These are phyloP conservation scores for Apocynum venetum DNA, from an alignment of 257 asterid genomes.

Conservation along the genomic window DNA sequence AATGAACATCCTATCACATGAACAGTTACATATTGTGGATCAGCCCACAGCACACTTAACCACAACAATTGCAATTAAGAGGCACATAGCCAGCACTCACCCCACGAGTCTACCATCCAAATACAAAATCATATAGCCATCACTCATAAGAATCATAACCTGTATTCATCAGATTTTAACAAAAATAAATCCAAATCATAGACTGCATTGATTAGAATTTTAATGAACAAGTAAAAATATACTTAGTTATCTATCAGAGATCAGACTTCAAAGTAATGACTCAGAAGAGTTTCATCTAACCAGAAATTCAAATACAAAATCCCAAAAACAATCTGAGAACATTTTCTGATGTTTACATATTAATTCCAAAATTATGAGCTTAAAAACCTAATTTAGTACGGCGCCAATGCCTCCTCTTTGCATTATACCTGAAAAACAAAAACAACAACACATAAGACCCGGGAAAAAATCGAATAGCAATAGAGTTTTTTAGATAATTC, in stretches of 20 bases:
- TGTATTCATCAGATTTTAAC: too few species aligned
- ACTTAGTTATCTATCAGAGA: background rate
- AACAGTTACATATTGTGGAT: too few species aligned
- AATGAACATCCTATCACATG: too few species aligned
- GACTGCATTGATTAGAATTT: too few species aligned
- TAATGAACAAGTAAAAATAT: background rate
- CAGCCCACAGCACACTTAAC: too few species aligned
- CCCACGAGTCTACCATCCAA: too few species aligned
- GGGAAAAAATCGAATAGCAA: background rate
- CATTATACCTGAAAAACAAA: constrained; percentile 27
- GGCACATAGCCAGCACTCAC: too few species aligned
- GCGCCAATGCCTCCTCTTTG: constrained; percentile 41
- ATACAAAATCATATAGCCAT: too few species aligned
- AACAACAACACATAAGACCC: background rate
- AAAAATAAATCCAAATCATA: too few species aligned
- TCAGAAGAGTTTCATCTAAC: background rate
- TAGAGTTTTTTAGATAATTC: background rate
- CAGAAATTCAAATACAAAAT: background rate
- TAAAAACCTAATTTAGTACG: constrained; percentile 34
- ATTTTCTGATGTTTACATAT: background rate
- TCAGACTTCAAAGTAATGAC: background rate
- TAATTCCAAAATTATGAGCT: background rate
- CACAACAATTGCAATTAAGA: too few species aligned
- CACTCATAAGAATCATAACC: too few species aligned
- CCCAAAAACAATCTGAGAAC: background rate